Evolutionary conservation across 2,329 filamentous ascomycete genomes (phyloP).

Genomic region (Xylogone sp.): DNA sequence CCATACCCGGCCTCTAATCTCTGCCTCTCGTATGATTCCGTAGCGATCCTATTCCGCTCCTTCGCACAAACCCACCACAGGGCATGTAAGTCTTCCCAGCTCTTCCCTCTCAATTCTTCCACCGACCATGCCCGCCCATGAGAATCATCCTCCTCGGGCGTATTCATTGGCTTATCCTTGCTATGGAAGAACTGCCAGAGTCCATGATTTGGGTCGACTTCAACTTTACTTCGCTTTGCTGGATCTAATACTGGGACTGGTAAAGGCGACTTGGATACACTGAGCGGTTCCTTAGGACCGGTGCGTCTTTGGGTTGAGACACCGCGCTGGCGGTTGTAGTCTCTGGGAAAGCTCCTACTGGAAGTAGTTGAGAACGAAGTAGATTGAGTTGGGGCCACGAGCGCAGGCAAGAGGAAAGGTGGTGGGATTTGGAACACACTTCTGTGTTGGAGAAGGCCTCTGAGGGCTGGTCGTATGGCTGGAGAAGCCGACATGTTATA

Average conservation of each 20-base stretch:
- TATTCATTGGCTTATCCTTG: constrained; percentile 63
- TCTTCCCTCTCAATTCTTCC: constrained; percentile 82
- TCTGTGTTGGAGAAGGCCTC: constrained; percentile 13
- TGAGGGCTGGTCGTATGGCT: constrained; percentile 18
- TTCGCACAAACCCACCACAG: constrained; percentile 94
- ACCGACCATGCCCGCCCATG: constrained; percentile 83
- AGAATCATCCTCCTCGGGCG: constrained; percentile 64
- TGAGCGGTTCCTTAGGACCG: constrained; percentile 70
- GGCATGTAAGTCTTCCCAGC: constrained; percentile 87
- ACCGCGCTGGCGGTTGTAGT: constrained; percentile 77
- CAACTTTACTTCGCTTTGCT: constrained; percentile 50
- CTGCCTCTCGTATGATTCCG: constrained; percentile 65
- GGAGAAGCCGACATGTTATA: constrained; percentile 24
- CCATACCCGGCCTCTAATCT: constrained; percentile 71
- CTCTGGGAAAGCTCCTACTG: constrained; percentile 40
- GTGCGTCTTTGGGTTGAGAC: constrained; percentile 77
- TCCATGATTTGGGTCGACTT: constrained; percentile 70
- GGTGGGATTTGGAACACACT: constrained; percentile 16
- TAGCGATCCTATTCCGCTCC: constrained; percentile 87
- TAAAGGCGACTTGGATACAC: constrained; percentile 66
- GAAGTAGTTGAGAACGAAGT: constrained; percentile 28
- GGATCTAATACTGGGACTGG: constrained; percentile 65
- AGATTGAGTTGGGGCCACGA: constrained; percentile 18
- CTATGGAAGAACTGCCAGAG: constrained; percentile 89
- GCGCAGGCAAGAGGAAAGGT: constrained; percentile 28